Evolutionary conservation across 768 basidiomycete genomes (phyloP).

Genomic region (Tephrocybe sp.): DNA sequence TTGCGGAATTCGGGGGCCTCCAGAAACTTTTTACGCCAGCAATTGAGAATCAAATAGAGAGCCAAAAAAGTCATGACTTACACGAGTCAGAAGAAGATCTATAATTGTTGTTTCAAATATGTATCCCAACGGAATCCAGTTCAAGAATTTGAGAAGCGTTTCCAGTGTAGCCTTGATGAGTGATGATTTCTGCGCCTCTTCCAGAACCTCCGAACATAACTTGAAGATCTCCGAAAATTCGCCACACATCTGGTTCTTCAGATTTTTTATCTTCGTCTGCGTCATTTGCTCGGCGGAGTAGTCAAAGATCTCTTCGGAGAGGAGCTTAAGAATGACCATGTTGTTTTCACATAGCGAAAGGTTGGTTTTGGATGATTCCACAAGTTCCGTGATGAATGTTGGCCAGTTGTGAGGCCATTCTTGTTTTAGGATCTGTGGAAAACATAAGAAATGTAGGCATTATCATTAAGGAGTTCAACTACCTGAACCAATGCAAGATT

Average conservation of each 20-base stretch:
- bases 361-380: conserved; percentile 95
- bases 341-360: conserved; percentile 98
- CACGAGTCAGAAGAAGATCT: conserved; percentile 86
- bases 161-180: conserved; percentile 94
- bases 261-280: conserved; percentile 92
- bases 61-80: conserved; percentile 40
- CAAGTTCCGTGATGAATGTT: conserved; percentile 93
- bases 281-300: conserved; percentile 99
- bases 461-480: conserved; percentile 19
- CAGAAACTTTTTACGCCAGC: conserved; percentile 87
- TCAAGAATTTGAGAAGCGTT: conserved; percentile 91
- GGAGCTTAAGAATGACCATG: conserved; percentile 95
- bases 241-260: conserved; percentile 98
- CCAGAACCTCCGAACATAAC: conserved; percentile 92
- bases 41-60: conserved; percentile 13
- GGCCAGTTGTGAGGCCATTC: conserved; percentile 99
- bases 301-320: conserved; percentile 99
- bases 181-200: conserved; percentile 94
- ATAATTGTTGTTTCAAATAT: conserved; percentile 99
- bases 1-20: conserved; percentile 97
- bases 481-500: conserved; percentile 96
- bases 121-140: conserved; percentile 99
- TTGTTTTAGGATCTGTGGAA: conserved; percentile 90
- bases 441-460: conserved; percentile 12
- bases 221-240: conserved; percentile 98